Percentiles rank a stretch among this genome's conserved stretches.
These are phyloP conservation scores for Allium fistulosum DNA, from an alignment of 106 monocot genomes.

Conservation along the genomic window DNA sequence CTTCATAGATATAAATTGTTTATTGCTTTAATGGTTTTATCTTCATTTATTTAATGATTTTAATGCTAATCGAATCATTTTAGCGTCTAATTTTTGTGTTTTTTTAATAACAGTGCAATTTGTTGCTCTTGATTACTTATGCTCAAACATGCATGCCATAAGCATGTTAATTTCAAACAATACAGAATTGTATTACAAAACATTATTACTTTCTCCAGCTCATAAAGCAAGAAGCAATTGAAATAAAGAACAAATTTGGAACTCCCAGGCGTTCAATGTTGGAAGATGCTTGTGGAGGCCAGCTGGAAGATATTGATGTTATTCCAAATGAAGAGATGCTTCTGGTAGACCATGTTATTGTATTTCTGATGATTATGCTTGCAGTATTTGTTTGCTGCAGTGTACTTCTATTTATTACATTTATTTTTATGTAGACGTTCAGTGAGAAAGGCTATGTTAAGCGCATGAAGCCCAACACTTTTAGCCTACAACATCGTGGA, in stretches of 20 bases:
- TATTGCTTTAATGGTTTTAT: too few relatives aligned
- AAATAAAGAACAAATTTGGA: slow-evolving; percentile 87
- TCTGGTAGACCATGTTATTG: slow-evolving; percentile 41
- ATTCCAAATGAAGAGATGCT: slow-evolving; percentile 98
- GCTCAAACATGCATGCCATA: slow-evolving; percentile 1
- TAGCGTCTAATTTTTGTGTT: too few relatives aligned
- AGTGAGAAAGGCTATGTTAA: slow-evolving; percentile 97
- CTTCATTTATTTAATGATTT: too few relatives aligned
- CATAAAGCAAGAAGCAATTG: slow-evolving; percentile 83
- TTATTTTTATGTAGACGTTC: slow-evolving; percentile 39
- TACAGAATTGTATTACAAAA: neutral
- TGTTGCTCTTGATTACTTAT: too few relatives aligned
- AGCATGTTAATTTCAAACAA: neutral
- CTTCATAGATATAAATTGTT: too few relatives aligned
- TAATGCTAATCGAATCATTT: too few relatives aligned
- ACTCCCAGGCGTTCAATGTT: slow-evolving; percentile 67
- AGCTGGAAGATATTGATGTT: slow-evolving; percentile 89
- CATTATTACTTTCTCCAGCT: slow-evolving; percentile 35
- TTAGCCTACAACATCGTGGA: slow-evolving; percentile 82
- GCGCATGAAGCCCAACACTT: slow-evolving; percentile 87
- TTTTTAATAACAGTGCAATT: too few relatives aligned
- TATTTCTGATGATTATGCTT: neutral
- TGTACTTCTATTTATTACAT: slow-evolving; percentile 6
- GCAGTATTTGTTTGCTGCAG: too few relatives aligned
- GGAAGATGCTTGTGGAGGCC: slow-evolving; percentile 62